Conservation (phyloP, 139 green algal genomes). For the Choricystis sp. region DNA sequence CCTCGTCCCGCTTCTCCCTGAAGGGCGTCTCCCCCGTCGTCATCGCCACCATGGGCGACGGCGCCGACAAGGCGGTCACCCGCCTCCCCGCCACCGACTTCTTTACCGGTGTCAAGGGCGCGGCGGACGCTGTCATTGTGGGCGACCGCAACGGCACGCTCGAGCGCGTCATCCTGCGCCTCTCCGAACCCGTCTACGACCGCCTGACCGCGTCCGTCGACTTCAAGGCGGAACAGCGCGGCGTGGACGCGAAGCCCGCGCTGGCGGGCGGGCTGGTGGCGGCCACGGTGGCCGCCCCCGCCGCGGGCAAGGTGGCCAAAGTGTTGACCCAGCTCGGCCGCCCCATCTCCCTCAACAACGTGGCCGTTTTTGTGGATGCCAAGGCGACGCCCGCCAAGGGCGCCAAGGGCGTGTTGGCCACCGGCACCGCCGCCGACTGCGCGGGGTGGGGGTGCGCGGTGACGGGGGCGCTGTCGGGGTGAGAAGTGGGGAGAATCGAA, state of each 20-base stretch:
- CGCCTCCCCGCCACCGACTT: neutral
- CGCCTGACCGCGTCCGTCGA: neutral
- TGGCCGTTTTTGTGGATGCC: neutral
- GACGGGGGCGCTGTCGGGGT: too few species aligned
- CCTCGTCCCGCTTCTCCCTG: neutral
- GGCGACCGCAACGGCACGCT: neutral
- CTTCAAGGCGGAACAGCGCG: neutral
- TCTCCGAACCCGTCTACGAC: neutral
- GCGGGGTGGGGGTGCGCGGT: neutral
- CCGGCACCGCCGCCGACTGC: neutral
- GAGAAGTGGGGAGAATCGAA: too few species aligned
- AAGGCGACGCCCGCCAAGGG: neutral
- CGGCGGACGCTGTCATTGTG: neutral
- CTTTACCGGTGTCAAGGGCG: neutral
- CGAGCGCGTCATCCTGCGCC: neutral
- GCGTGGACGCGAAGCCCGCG: neutral
- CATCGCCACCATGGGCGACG: neutral
- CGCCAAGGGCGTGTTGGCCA: too few species aligned
- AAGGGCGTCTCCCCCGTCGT: neutral
- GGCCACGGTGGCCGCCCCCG: neutral
- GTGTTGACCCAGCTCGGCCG: neutral
- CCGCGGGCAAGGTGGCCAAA: neutral
- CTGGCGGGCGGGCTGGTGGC: neutral
- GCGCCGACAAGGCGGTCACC: too few species aligned
- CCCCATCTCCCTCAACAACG: neutral